These are phyloP conservation scores for Xylaria sp. DNA, from an alignment of 2,329 filamentous ascomycete species.

Conservation along the genomic window DNA sequence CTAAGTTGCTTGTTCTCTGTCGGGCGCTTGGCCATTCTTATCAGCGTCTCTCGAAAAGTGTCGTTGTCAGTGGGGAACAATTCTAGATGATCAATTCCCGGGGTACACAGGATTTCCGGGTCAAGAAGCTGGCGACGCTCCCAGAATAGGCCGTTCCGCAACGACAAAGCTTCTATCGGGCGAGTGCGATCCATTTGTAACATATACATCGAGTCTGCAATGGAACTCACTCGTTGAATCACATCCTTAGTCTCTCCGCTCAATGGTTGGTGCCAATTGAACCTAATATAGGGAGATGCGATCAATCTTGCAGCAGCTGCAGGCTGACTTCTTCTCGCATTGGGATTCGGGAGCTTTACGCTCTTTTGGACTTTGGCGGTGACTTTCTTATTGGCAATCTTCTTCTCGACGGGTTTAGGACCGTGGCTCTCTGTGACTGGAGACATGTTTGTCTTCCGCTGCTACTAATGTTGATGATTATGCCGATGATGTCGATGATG, in stretches of 20 bases:
- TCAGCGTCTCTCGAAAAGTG: conserved; percentile 10
- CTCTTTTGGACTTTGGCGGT: background rate
- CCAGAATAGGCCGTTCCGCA: conserved; percentile 37
- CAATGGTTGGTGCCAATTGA: conserved; percentile 34
- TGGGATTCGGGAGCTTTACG: background rate
- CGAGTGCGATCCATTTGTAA: conserved; percentile 30
- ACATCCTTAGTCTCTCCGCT: conserved; percentile 20
- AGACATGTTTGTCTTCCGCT: background rate
- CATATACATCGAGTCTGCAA: conserved; percentile 32
- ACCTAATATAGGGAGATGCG: conserved; percentile 28
- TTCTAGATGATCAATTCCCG: conserved; percentile 27
- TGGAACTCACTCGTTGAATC: conserved; percentile 10
- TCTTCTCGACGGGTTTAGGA: background rate
- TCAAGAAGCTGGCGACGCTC: conserved; percentile 32
- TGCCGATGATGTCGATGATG: background rate
- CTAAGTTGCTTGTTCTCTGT: background rate
- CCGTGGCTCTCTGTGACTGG: too few relatives aligned
- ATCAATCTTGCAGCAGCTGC: conserved; percentile 32
- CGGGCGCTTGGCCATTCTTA: conserved; percentile 9
- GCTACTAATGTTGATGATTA: conserved; percentile 3
- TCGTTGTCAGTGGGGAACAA: conserved; percentile 27
- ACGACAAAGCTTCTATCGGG: conserved; percentile 21
- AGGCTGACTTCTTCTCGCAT: conserved; percentile 22
- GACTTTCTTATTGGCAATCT: background rate
- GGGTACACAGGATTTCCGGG: conserved; percentile 30